Conservation (phyloP, 139 green algal genomes). For the Diplosphaera chodatii region DNA sequence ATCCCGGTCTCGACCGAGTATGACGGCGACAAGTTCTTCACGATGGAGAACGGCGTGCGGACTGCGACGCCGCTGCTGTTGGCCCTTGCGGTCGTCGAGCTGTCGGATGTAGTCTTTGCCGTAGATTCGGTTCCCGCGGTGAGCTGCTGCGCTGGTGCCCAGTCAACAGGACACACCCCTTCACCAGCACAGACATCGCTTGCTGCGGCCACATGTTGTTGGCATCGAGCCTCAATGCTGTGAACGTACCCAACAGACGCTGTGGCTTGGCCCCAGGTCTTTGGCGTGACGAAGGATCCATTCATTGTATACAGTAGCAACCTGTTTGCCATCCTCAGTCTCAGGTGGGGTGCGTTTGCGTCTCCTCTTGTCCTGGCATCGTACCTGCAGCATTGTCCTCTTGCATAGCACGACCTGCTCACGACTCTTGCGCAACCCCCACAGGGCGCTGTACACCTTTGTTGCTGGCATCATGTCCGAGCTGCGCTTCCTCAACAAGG, state of each 20-base stretch:
- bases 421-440: no score
- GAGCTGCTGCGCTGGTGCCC: background rate
- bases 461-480: slow-evolving; percentile 41
- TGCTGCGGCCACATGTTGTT: no score
- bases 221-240: no score
- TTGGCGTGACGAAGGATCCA: slow-evolving; percentile 91
- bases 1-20: slow-evolving; percentile 73
- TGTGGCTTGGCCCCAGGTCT: slow-evolving; percentile 47
- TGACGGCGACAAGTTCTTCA: slow-evolving; percentile 90
- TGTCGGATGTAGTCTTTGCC: slow-evolving; percentile 94
- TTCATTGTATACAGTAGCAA: slow-evolving; percentile 98
- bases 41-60: slow-evolving; percentile 37
- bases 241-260: no score
- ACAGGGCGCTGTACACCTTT: slow-evolving; percentile 71
- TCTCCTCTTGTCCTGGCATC: no score
- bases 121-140: slow-evolving; percentile 89
- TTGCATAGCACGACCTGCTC: no score
- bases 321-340: slow-evolving; percentile 84
- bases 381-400: no score
- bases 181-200: no score
- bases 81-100: slow-evolving; percentile 85
- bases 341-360: no score
- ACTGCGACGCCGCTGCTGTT: slow-evolving; percentile 88
- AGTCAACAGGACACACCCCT: background rate
- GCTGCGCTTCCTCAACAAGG: slow-evolving; percentile 69